A percentile compares a stretch with the other conserved stretches of the same genome.
phyloP scores from a whole-genome alignment of 164 flowering plant genomes.

The Piper betle region DNA sequence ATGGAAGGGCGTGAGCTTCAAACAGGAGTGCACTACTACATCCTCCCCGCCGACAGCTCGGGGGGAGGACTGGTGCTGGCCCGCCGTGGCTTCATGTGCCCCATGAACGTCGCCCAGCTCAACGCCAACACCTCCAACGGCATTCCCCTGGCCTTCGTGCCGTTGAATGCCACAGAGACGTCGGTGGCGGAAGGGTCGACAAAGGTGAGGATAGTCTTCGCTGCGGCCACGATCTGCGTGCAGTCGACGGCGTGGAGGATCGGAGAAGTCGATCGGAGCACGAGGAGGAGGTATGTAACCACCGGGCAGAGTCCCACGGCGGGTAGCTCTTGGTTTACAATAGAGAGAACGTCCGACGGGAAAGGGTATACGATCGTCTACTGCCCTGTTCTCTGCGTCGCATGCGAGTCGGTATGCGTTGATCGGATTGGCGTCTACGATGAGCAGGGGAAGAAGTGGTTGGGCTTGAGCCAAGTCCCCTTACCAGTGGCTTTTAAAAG shows the following conservation, averaged over 20 bases:
- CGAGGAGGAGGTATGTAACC: slow-evolving; percentile 12
- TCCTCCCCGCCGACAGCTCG: slow-evolving; percentile 5
- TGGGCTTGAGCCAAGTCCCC: slow-evolving; percentile 6
- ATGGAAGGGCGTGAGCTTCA: slow-evolving; percentile 12
- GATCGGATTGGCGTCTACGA: slow-evolving; percentile 7
- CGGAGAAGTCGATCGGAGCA: slow-evolving; percentile 3
- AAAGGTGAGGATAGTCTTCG: slow-evolving; percentile 14
- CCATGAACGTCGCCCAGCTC: slow-evolving; percentile 11
- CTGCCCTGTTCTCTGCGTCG: background rate
- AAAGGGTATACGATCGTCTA: background rate
- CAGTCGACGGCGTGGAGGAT: slow-evolving; percentile 20
- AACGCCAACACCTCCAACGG: slow-evolving; percentile 5
- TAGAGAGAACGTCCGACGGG: background rate
- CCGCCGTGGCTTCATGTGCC: slow-evolving; percentile 8
- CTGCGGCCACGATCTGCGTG: slow-evolving; percentile 15
- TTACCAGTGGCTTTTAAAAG: slow-evolving; percentile 10
- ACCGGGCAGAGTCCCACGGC: slow-evolving; percentile 4
- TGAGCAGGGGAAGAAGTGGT: slow-evolving; percentile 8
- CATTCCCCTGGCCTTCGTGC: slow-evolving; percentile 10
- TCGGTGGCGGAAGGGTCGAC: slow-evolving; percentile 1
- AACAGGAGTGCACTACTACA: slow-evolving; percentile 8
- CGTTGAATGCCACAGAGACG: background rate
- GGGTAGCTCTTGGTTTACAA: slow-evolving; percentile 12
- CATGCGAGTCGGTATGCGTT: background rate
- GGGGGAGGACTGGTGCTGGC: slow-evolving; percentile 16